These are phyloP conservation scores for Termitomyces sp. DNA, from an alignment of 768 basidiomycete species.

Conservation along the genomic window DNA sequence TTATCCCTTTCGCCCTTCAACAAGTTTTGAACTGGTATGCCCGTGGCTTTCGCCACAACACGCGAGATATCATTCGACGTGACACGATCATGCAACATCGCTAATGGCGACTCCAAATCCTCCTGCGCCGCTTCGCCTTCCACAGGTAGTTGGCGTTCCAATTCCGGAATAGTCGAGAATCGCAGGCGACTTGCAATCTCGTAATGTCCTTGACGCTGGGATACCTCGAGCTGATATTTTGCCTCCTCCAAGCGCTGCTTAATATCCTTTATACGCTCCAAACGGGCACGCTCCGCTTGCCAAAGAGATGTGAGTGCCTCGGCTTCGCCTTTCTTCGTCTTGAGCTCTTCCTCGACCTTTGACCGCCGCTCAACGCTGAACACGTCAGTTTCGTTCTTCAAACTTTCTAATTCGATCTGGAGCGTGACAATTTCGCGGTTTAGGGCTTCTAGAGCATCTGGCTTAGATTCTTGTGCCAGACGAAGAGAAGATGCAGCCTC, in stretches of 20 bases:
- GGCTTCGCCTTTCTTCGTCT: conserved; percentile 58
- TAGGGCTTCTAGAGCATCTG: conserved; percentile 76
- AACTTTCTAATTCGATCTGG: conserved; percentile 84
- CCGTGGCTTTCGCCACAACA: conserved; percentile 84
- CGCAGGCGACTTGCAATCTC: conserved; percentile 81
- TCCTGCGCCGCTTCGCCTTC: conserved; percentile 35
- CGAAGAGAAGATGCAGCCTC: conserved; percentile 87
- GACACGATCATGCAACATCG: conserved; percentile 81
- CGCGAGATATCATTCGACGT: conserved; percentile 86
- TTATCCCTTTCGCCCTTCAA: conserved; percentile 88
- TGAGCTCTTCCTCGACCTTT: conserved; percentile 62
- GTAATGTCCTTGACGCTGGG: conserved; percentile 84
- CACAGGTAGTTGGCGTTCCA: conserved; percentile 65
- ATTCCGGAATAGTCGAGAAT: conserved; percentile 79
- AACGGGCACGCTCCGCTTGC: conserved; percentile 69
- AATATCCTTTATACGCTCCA: conserved; percentile 65
- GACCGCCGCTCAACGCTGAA: conserved; percentile 72
- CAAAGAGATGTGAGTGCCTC: conserved; percentile 58
- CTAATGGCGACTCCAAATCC: conserved; percentile 43
- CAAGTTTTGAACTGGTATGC: conserved; percentile 86
- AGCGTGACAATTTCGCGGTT: conserved; percentile 82
- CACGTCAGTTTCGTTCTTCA: conserved; percentile 84
- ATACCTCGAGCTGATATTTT: conserved; percentile 82
- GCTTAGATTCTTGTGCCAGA: conserved; percentile 85
- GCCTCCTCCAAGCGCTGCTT: conserved; percentile 77